Conservation (phyloP, 179 eudicot species). For the Beta corolliflora region DNA sequence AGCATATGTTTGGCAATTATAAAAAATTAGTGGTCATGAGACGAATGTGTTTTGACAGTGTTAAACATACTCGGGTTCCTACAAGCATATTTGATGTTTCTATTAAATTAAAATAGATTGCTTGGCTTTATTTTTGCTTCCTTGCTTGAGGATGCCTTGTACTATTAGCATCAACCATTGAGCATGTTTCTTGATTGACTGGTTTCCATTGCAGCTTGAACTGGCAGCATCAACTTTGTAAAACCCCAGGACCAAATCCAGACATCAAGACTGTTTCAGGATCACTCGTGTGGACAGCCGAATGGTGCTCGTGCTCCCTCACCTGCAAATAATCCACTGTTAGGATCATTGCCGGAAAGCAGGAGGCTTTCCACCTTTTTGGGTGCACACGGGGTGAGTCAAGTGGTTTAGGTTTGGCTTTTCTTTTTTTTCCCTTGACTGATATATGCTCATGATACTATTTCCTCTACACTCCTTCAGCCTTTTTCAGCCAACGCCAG, state of each 20-base stretch:
- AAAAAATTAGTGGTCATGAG: not conserved
- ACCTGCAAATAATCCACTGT: slow-evolving; percentile 72
- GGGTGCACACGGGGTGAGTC: slow-evolving; percentile 89
- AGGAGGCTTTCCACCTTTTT: slow-evolving; percentile 88
- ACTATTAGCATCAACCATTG: not conserved
- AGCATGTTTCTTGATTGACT: slow-evolving; percentile 13
- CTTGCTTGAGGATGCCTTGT: slow-evolving; percentile 2
- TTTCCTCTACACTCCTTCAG: slow-evolving; percentile 20
- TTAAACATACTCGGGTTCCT: not conserved
- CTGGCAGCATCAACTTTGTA: slow-evolving; percentile 98
- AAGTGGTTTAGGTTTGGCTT: slow-evolving; percentile 7
- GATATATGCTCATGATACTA: slow-evolving; percentile 1
- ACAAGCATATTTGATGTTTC: not conserved
- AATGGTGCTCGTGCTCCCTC: slow-evolving; percentile 98
- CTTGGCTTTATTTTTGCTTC: not conserved
- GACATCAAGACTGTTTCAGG: slow-evolving; percentile 94
- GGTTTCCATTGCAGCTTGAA: slow-evolving; percentile 68
- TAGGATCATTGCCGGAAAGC: slow-evolving; percentile 79
- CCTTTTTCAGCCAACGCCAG: slow-evolving; percentile 76
- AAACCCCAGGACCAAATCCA: slow-evolving; percentile 92
- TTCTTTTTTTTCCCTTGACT: slow-evolving; percentile 10
- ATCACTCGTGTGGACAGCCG: slow-evolving; percentile 88
- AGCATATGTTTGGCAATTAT: not conserved
- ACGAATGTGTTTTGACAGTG: not conserved
- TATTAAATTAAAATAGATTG: not conserved